phyloP scores from a whole-genome alignment of 352 stramenopile genomes.

The Vaucheria bursata region DNA sequence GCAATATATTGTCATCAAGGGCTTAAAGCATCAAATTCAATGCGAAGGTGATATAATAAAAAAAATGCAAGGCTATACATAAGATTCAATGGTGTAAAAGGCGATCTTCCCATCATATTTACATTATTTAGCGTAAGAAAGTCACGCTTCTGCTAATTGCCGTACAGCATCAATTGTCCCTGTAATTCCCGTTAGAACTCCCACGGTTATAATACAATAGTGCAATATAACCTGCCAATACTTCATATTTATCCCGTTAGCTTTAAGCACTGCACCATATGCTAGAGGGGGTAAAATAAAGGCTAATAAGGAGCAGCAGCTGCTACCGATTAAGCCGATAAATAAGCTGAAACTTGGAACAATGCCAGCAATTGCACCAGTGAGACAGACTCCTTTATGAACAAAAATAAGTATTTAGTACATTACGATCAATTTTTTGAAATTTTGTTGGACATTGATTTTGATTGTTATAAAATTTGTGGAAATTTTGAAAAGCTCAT shows the following conservation, averaged over 20 bases:
- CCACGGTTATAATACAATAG: conserved; percentile 11
- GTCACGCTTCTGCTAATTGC: conserved; percentile 12
- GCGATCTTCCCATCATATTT: too few species aligned
- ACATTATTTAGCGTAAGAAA: too few species aligned
- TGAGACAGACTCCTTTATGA: conserved; percentile 4
- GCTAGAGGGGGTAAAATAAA: conserved; percentile 37
- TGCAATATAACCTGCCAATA: neutral
- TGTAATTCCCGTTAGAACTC: conserved; percentile 21
- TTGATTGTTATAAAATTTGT: too few species aligned
- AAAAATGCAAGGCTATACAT: too few species aligned
- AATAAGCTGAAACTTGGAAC: conserved; percentile 38
- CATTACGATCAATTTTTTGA: too few species aligned
- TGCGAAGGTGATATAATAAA: too few species aligned
- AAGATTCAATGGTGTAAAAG: too few species aligned
- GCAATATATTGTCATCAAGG: too few species aligned
- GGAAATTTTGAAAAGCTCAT: too few species aligned
- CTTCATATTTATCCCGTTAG: conserved; percentile 4
- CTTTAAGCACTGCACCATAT: conserved; percentile 4
- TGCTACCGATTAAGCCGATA: conserved; percentile 25
- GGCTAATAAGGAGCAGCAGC: conserved; percentile 38
- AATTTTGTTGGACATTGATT: too few species aligned
- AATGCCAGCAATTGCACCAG: conserved; percentile 16
- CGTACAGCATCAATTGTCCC: conserved; percentile 24
- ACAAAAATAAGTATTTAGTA: too few species aligned
- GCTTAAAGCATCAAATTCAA: too few species aligned